Conservation (phyloP, 768 basidiomycete species). For the Termitomyces sp. region DNA sequence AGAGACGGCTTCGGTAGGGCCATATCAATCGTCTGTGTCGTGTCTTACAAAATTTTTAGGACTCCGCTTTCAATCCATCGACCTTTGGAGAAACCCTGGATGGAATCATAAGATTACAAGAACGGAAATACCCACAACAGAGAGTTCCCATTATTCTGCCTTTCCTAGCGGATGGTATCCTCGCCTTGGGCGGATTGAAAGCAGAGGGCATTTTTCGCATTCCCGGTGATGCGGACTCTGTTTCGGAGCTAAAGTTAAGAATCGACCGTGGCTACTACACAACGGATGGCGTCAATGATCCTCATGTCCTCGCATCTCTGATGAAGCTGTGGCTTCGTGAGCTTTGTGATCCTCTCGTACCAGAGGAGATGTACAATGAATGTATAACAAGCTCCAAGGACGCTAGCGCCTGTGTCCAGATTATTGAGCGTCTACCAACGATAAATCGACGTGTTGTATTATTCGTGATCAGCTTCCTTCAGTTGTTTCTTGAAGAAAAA, state of each 20-base stretch:
- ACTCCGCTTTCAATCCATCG: slow-evolving; percentile 93
- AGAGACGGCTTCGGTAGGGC: slow-evolving; percentile 79
- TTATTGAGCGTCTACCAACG: slow-evolving; percentile 77
- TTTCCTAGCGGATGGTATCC: slow-evolving; percentile 89
- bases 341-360: slow-evolving; percentile 87
- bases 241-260: slow-evolving; percentile 83
- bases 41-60: slow-evolving; percentile 37
- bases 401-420: slow-evolving; percentile 65
- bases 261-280: slow-evolving; percentile 92
- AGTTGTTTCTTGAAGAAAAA: slow-evolving; percentile 80
- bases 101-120: slow-evolving; percentile 79
- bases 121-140: slow-evolving; percentile 79
- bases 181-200: slow-evolving; percentile 81
- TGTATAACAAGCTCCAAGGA: slow-evolving; percentile 71
- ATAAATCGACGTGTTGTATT: slow-evolving; percentile 84
- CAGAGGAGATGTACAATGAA: slow-evolving; percentile 89
- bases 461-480: slow-evolving; percentile 88
- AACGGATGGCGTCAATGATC: slow-evolving; percentile 85
- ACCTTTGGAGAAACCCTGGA: slow-evolving; percentile 91
- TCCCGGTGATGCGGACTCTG: slow-evolving; percentile 85
- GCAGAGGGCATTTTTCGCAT: slow-evolving; percentile 92
- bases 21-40: slow-evolving; percentile 2
- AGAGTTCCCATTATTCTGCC: slow-evolving; percentile 92
- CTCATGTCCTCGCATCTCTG: slow-evolving; percentile 84
- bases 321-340: slow-evolving; percentile 95